phyloP scores from a whole-genome alignment of 352 stramenopile species.

The Globisporangium cystogenes region DNA sequence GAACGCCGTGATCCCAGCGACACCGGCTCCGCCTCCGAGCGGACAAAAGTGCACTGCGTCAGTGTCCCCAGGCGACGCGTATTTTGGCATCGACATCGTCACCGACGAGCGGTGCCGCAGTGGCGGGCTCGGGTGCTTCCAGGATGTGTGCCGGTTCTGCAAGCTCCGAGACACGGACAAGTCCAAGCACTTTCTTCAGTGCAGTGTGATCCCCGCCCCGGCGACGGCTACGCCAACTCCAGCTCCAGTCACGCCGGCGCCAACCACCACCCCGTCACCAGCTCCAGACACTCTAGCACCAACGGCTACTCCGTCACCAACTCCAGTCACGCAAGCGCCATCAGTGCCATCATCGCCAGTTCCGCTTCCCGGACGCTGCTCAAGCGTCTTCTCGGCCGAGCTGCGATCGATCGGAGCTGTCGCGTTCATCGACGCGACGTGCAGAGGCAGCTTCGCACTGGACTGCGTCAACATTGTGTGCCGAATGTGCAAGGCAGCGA shows the following conservation, averaged over 20 bases:
- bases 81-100: slow-evolving; percentile 9
- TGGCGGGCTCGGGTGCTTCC: slow-evolving; percentile 14
- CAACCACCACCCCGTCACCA: neutral
- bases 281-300: neutral
- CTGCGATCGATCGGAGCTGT: neutral
- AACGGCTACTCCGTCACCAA: neutral
- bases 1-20: neutral
- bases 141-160: slow-evolving; percentile 15
- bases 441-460: neutral
- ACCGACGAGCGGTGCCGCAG: slow-evolving; percentile 9
- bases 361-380: neutral
- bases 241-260: neutral
- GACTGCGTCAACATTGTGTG: slow-evolving; percentile 2
- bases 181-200: slow-evolving; percentile 11
- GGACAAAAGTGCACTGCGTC: slow-evolving; percentile 1
- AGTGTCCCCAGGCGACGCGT: slow-evolving; percentile 10
- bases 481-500: neutral
- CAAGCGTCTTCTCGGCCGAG: neutral
- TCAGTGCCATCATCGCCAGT: neutral
- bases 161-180: slow-evolving; percentile 5
- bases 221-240: neutral
- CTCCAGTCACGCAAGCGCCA: neutral
- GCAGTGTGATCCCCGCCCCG: neutral
- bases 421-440: neutral
- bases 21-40: neutral